Base-by-base conservation (phyloP, 2,329 filamentous ascomycete species). In the Diplodia corticola region DNA sequence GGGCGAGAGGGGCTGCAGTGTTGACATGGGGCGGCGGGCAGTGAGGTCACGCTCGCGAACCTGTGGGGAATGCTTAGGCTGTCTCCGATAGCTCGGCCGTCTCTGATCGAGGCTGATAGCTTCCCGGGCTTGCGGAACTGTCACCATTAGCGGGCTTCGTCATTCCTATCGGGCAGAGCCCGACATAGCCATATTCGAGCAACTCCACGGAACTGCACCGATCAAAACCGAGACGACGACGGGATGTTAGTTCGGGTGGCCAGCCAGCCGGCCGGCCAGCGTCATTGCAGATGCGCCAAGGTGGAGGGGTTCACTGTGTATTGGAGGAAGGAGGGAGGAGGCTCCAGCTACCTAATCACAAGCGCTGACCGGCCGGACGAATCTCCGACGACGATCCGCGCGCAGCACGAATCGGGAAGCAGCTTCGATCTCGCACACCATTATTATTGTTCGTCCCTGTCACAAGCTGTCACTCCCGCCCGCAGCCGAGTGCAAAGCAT, bases 401-500 rank as follows among this genome's bases (percentile, higher is more conserved):
- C 57, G 48, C 55, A 24, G 17, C 55, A 60, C 26, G 57, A 61
- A 28, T 61, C 57, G 57, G 57, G 57, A 30, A 61, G 40, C 57
- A 49, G 20, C 37, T 40, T 59, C 55, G 5, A 37, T 24, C 37
- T 59, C 51, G 13, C 22, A 28, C 50, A 6, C 7, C 37, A 44
- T 28, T 6, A 17, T 5, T 30, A 44, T 28, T 6, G 17, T 5
- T 30, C 6, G 35, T 37, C 13, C 26, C 17, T 30, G 24, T 24
- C 22, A 30, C 49, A 3, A n/a, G 17, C 26, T 53, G 26, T 28
- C 17, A 30, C 55, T 20, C 13, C 35, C 1, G 24, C 37, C 6
- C 30, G 12, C 30, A 10, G 30, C 30, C 3, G 7, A 3, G 10
- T 33, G 10, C 30, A 10, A 33, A 10, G 10, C 3, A 33, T 3